These are phyloP conservation scores for Rehmannia glutinosa DNA, from an alignment of 257 asterid species.

Conservation along the genomic window DNA sequence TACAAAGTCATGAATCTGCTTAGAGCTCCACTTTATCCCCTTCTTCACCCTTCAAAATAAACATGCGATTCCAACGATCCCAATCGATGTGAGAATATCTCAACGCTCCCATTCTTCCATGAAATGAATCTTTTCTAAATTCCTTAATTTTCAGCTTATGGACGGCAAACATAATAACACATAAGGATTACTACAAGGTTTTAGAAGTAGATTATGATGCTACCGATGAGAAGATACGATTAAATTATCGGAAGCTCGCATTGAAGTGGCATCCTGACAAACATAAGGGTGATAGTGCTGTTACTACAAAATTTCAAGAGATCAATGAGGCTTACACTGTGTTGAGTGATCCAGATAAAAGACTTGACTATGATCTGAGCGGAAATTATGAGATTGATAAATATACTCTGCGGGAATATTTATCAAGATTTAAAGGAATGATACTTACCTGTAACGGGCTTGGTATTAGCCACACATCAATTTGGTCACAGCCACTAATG, in stretches of 20 bases:
- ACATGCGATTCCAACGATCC: no score
- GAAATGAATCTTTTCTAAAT: constrained; percentile 37
- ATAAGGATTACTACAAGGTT: constrained; percentile 61
- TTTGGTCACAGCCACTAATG: constrained; percentile 49
- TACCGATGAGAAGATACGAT: constrained; percentile 57
- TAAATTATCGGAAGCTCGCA: constrained; percentile 60
- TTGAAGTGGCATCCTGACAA: constrained; percentile 85
- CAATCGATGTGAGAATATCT: not conserved
- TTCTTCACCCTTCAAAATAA: not conserved
- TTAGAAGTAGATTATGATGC: constrained; percentile 71
- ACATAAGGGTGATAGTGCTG: constrained; percentile 44
- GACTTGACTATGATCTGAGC: constrained; percentile 56
- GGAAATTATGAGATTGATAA: constrained; percentile 61
- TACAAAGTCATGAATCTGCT: no score
- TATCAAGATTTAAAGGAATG: constrained; percentile 72
- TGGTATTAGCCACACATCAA: constrained; percentile 51
- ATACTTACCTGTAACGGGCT: constrained; percentile 69
- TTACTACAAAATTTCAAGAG: constrained; percentile 60
- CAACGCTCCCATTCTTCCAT: constrained; percentile 8
- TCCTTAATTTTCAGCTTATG: no score
- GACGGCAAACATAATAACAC: constrained; percentile 27
- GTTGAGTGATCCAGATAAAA: constrained; percentile 63
- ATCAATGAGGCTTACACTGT: constrained; percentile 62
- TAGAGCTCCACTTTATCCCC: constrained; percentile 24
- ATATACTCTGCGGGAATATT: constrained; percentile 59